Conservation (phyloP, 306 rosid genomes). For the Quillaja saponaria region DNA sequence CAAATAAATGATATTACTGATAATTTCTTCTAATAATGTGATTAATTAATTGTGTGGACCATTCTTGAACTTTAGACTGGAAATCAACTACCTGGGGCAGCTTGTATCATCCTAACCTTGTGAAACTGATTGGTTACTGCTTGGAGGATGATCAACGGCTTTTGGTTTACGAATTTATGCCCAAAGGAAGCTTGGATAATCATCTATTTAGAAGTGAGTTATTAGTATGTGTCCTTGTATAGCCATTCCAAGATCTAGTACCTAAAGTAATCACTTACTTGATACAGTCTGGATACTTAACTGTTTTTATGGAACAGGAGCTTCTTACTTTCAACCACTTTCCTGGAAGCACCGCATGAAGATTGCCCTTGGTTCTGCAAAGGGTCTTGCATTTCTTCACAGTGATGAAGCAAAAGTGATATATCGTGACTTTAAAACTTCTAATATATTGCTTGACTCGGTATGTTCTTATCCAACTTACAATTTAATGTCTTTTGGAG, state of each 20-base stretch:
- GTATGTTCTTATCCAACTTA: constrained; percentile 40
- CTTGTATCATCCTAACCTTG: constrained; percentile 91
- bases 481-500: background rate
- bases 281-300: background rate
- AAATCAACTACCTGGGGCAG: constrained; percentile 90
- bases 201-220: constrained; percentile 92
- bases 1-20: constrained; percentile 21
- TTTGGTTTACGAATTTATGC: constrained; percentile 86
- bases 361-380: constrained; percentile 89
- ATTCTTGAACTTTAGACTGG: constrained; percentile 62
- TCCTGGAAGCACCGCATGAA: constrained; percentile 84
- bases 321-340: constrained; percentile 82
- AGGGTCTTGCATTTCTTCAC: constrained; percentile 92
- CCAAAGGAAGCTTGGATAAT: constrained; percentile 90
- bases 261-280: background rate
- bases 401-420: constrained; percentile 93
- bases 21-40: constrained; percentile 9
- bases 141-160: constrained; percentile 93
- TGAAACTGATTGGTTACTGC: constrained; percentile 90
- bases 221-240: constrained; percentile 11
- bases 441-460: constrained; percentile 80
- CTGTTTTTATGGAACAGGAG: constrained; percentile 55
- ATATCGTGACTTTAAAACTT: constrained; percentile 81
- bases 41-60: constrained; percentile 28
- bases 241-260: constrained; percentile 8